A percentile compares a stretch with the other conserved stretches of the same genome.
Conservation (phyloP, 345 rosid species). For the Hibiscus trionum region DNA sequence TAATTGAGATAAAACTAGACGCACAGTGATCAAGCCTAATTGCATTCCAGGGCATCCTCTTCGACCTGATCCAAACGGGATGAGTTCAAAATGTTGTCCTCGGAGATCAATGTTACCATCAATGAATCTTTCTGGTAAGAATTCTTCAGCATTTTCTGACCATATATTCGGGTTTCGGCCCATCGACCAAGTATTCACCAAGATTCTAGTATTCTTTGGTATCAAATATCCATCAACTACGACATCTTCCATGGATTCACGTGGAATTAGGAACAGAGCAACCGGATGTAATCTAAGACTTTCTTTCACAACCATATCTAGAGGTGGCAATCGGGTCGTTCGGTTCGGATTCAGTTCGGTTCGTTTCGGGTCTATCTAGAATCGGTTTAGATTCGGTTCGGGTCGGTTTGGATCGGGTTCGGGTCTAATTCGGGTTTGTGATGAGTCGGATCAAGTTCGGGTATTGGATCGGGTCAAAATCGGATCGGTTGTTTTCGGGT, state of each 20-base stretch:
- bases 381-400: no score
- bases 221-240: slow-evolving; percentile 12
- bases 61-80: slow-evolving; percentile 10
- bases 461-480: no score
- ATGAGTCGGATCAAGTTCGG: no score
- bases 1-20: not conserved
- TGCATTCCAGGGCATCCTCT: slow-evolving; percentile 14
- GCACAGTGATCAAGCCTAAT: not conserved
- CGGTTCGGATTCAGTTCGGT: no score
- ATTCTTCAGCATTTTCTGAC: not conserved
- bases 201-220: slow-evolving; percentile 13
- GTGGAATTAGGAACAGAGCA: slow-evolving; percentile 11
- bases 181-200: slow-evolving; percentile 17
- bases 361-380: no score
- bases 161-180: slow-evolving; percentile 14
- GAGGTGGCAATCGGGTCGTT: no score
- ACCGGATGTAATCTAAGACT: slow-evolving; percentile 9
- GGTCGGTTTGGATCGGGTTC: no score
- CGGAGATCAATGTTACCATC: not conserved
- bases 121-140: not conserved
- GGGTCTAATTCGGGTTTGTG: no score
- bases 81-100: not conserved
- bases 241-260: slow-evolving; percentile 9
- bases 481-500: no score
- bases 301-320: slow-evolving; percentile 11